Evolutionary conservation across 352 stramenopile genomes (phyloP), one percentile per base, ranked within the genome.

Genomic region (Pythium pyrilobum): DNA sequence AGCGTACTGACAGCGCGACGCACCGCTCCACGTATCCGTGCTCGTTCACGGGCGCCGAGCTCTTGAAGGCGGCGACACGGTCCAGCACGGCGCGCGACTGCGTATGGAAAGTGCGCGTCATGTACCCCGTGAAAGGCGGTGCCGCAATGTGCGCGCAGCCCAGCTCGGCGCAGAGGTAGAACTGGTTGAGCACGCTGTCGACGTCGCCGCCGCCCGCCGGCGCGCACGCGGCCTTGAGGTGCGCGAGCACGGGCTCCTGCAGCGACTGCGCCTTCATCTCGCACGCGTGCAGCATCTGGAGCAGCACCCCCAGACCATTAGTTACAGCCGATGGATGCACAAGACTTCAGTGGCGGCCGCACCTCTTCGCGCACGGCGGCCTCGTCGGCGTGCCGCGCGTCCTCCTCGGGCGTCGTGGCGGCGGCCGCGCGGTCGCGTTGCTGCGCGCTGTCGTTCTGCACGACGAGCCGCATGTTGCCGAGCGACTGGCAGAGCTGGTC

Each of bases 21-120:
- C 40, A 72, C 52, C 81, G 81, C 46, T 91, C 81, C 51, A 92
- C 90, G 67, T 94, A 94, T 52, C 83, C 83, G 59, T 90, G 66
- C 52, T 81, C 74, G 48, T 92, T 94, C 3, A 82, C 77, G 20
- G 68, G 66, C 6, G 83, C 81, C 2, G 64, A 59, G 15, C 61
- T 65, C 64, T 90, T 90, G 52, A 64, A 72, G 24, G 52, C 48
- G 31, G 47, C 54, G 12, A 93, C 75, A 39, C 63, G 62, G 34
- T 87, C 75, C 9, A 90, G 62, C 25, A 74, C 72, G 5, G 72
- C 67, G 10, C 63, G 66, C 12, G 77, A 70, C 36, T 85, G 75
- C 4, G 66, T 76, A 10, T 68, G 58, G 59, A 90, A 92, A 12
- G 85, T 75, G 25, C 58, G 54, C 11, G 64, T 60, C 18, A 92